phyloP scores from a whole-genome alignment of 768 basidiomycete species.

The Suillus variegatus region DNA sequence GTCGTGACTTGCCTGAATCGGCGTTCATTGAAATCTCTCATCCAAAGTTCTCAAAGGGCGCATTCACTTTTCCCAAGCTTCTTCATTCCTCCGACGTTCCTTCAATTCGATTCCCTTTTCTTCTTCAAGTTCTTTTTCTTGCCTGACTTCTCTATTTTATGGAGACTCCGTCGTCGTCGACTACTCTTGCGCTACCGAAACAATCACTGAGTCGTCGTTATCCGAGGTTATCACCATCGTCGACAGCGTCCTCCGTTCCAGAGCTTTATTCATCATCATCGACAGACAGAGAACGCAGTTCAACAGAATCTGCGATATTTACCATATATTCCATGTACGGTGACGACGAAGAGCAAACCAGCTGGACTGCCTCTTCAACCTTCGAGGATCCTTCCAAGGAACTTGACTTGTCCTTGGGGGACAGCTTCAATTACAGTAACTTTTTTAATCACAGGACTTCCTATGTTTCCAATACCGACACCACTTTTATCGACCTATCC shows the following conservation, averaged over 20 bases:
- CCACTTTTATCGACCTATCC: constrained; percentile 32
- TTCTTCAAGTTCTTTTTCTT: neutral
- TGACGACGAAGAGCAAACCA: constrained; percentile 49
- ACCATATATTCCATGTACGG: constrained; percentile 90
- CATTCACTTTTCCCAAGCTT: constrained; percentile 1
- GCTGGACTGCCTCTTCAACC: constrained; percentile 46
- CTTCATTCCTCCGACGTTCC: constrained; percentile 7
- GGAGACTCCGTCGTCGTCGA: constrained; percentile 42
- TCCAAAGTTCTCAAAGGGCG: constrained; percentile 2
- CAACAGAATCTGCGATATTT: constrained; percentile 76
- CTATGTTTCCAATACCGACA: constrained; percentile 23
- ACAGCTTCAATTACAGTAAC: constrained; percentile 34
- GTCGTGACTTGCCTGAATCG: neutral
- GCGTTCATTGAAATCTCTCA: constrained; percentile 6
- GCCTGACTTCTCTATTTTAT: constrained; percentile 29
- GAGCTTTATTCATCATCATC: constrained; percentile 34
- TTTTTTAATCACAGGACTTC: constrained; percentile 29
- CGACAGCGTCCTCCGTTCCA: constrained; percentile 36
- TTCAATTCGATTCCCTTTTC: constrained; percentile 8
- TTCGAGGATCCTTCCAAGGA: constrained; percentile 41
- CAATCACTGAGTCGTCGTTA: constrained; percentile 24
- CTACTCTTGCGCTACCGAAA: constrained; percentile 36
- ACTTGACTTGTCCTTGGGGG: constrained; percentile 34
- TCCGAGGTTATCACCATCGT: constrained; percentile 17
- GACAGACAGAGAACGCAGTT: constrained; percentile 48